Percentiles rank a stretch among this genome's conserved stretches.
Evolutionary conservation across 345 rosid genomes (phyloP).

Genomic region (Gossypium australe): DNA sequence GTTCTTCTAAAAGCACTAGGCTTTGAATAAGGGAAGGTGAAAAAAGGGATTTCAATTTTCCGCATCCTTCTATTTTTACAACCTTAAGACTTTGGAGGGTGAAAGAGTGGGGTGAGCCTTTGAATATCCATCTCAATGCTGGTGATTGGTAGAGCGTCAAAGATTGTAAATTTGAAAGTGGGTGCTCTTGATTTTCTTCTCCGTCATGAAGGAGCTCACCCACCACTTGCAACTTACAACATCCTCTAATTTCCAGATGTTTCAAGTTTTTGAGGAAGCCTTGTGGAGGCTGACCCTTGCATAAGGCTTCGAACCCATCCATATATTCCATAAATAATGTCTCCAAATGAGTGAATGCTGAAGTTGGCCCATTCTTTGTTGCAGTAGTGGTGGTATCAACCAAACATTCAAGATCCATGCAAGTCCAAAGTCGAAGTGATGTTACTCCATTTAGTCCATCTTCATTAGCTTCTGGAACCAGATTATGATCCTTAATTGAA

Average conservation of each 20-base stretch:
- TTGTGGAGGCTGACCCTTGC: background rate
- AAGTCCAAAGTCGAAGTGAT: background rate
- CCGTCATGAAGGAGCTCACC: background rate
- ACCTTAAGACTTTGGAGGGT: background rate
- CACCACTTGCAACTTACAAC: background rate
- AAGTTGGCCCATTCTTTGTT: background rate
- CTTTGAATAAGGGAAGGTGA: background rate
- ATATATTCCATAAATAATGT: background rate
- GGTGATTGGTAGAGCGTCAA: rapidly evolving
- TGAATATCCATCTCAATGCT: background rate
- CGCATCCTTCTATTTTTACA: background rate
- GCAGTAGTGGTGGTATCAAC: background rate
- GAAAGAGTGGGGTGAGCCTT: background rate
- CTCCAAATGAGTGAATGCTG: background rate
- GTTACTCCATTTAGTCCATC: background rate
- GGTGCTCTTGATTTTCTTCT: background rate
- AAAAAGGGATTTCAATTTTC: background rate
- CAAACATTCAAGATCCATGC: background rate
- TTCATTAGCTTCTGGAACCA: background rate
- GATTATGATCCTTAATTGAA: background rate
- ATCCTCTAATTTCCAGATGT: background rate
- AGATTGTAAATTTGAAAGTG: background rate
- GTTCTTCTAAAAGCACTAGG: too few relatives aligned
- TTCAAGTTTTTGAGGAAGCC: background rate
- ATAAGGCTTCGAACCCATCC: background rate